Percentiles rank a stretch among this genome's conserved stretches.
Conservation (phyloP, 2,329 filamentous ascomycete species). For the Rosellinia necatrix region DNA sequence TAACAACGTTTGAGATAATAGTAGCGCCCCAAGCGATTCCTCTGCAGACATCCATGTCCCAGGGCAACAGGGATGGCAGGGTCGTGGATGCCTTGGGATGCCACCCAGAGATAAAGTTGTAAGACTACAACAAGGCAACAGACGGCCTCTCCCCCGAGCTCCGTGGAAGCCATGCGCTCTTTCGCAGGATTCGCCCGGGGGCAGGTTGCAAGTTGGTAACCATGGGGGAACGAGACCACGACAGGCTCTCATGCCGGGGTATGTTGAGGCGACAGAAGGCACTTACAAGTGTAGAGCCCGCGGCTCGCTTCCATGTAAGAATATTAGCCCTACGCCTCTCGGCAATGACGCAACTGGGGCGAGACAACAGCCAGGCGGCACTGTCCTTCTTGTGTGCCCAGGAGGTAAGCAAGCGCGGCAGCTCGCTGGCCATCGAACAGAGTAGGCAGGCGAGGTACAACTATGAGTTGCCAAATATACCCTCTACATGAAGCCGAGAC, state of each 20-base stretch:
- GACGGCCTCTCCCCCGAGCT: background rate
- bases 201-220: too few species aligned
- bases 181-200: too few species aligned
- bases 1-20: too few species aligned
- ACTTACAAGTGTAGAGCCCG: background rate
- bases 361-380: background rate
- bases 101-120: background rate
- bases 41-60: background rate
- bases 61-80: background rate
- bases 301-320: conserved; percentile 17
- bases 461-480: conserved; percentile 8
- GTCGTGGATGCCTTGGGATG: background rate
- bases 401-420: background rate
- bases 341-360: background rate
- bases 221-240: too few species aligned
- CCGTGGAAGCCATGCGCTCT: too few species aligned
- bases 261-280: background rate
- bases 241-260: background rate
- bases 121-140: background rate
- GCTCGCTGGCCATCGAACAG: background rate
- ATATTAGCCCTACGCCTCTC: conserved; percentile 4
- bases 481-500: background rate
- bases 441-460: background rate
- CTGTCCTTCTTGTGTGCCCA: background rate
- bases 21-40: too few species aligned